phyloP scores from a whole-genome alignment of 331 rosid species.

The Dryas integrifolia region DNA sequence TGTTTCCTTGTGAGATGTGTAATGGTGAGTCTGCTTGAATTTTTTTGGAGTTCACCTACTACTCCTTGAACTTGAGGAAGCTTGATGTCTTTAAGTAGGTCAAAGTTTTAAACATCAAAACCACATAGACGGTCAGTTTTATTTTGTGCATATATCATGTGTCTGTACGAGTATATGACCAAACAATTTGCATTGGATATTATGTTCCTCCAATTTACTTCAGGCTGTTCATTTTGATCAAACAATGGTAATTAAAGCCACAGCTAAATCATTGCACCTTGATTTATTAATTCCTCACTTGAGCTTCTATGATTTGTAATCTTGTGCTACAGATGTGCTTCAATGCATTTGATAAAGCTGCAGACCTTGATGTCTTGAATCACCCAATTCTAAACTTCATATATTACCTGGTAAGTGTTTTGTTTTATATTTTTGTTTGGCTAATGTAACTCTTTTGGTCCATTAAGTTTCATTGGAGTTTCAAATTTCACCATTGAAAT shows the following conservation, averaged over 20 bases:
- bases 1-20: slow-evolving; percentile 93
- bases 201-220: neutral
- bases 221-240: neutral
- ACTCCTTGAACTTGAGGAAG: neutral
- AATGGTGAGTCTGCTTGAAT: slow-evolving; percentile 63
- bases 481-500: neutral
- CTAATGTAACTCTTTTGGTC: neutral
- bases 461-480: neutral
- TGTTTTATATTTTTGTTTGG: slow-evolving; percentile 4
- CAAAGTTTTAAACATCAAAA: neutral
- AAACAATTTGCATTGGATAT: neutral
- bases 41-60: neutral
- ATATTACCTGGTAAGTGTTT: slow-evolving; percentile 71
- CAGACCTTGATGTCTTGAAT: slow-evolving; percentile 86
- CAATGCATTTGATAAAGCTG: slow-evolving; percentile 73
- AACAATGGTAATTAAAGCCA: neutral
- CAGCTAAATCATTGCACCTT: slow-evolving; percentile 9
- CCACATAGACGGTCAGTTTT: neutral
- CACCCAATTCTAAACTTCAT: slow-evolving; percentile 86
- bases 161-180: neutral
- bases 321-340: slow-evolving; percentile 69
- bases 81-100: neutral
- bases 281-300: neutral
- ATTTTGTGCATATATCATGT: neutral
- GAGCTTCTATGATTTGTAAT: slow-evolving; percentile 15